Evolutionary conservation across 257 asterid species (phyloP), one percentile per base, ranked within the genome.

Genomic region (Ilex asprella): DNA sequence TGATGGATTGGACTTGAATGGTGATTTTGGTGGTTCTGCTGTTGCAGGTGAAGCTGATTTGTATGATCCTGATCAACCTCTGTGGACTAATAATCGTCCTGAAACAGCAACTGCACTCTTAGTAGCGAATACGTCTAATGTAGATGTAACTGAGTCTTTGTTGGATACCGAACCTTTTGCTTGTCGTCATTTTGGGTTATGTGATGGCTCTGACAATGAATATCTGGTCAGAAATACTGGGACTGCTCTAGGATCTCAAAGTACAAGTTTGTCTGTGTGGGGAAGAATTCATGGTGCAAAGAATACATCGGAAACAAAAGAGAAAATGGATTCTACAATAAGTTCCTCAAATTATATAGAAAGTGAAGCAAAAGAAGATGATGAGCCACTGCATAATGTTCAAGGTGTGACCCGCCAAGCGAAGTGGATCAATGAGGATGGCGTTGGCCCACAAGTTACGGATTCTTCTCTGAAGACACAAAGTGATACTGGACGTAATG

Each of bases 51-150:
- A 81, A 16, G 72, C 96, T 58, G 99, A 93, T 75, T 69, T 87
- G 49, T 93, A 93, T 68, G 99, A 93, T 76, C 99, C 99, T 58
- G 99, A 93, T 74, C 99, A 93, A 77, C 99, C 99, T 75, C 68
- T 87, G 61, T 90, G 94, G 96, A 63, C 91, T 61, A 81, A 78
- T 80, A 82, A 78, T 74, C 78, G 77, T 70, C 72, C 84, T 16
- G 85, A 82, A 76, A 78, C 90, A 60, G 81, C 97, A 56, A 70
- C 84, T 56, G 84, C 87, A 52, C 79, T 79, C 46, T 72, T 60
- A 57, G 76, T 73, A 63, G 72, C 78, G 51, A 80, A 80, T 72
- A 77, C 81, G 64, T 69, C 86, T 55, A 73, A 73, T 74, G 73
- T 69, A 65, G 89, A 81, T 70, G 86, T 67, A 71, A 53, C 74